Percentiles rank a stretch among this genome's conserved stretches.
These are phyloP conservation scores for Phytophthora parvispora DNA, from an alignment of 352 stramenopile genomes.

Conservation along the genomic window DNA sequence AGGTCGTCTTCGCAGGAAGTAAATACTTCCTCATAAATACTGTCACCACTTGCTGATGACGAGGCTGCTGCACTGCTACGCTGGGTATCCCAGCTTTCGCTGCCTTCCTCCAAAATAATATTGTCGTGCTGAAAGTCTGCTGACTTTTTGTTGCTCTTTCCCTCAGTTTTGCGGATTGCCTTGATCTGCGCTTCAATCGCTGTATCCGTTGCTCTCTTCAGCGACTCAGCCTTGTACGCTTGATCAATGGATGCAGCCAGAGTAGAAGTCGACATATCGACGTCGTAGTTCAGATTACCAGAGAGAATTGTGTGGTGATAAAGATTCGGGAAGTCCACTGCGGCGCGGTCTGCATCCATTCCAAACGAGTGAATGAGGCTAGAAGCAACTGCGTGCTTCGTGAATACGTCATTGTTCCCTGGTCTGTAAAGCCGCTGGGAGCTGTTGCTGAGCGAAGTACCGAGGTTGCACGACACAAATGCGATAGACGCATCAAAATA, in stretches of 20 bases:
- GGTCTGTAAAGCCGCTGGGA: constrained; percentile 39
- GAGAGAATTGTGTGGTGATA: constrained; percentile 89
- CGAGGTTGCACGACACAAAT: constrained; percentile 86
- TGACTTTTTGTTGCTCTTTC: constrained; percentile 8
- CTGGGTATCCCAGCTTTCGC: constrained; percentile 20
- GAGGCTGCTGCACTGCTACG: constrained; percentile 30
- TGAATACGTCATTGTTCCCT: constrained; percentile 37
- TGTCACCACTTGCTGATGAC: constrained; percentile 31
- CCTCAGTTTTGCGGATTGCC: constrained; percentile 28
- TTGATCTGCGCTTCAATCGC: constrained; percentile 76
- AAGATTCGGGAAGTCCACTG: constrained; percentile 85
- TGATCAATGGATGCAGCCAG: constrained; percentile 67
- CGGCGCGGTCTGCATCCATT: constrained; percentile 80
- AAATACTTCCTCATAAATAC: constrained; percentile 66
- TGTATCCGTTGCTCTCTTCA: constrained; percentile 64
- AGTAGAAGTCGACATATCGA: constrained; percentile 53
- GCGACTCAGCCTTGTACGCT: constrained; percentile 79
- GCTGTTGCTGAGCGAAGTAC: constrained; percentile 40
- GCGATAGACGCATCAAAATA: constrained; percentile 90
- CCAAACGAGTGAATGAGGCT: constrained; percentile 85
- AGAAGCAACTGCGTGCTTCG: constrained; percentile 67
- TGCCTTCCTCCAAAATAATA: constrained; percentile 15
- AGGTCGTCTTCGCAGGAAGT: constrained; percentile 60
- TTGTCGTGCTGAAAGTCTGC: constrained; percentile 16
- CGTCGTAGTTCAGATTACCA: constrained; percentile 85